Evolutionary conservation across 345 rosid species (phyloP).

Genomic region (Eutrema heterophyllum): DNA sequence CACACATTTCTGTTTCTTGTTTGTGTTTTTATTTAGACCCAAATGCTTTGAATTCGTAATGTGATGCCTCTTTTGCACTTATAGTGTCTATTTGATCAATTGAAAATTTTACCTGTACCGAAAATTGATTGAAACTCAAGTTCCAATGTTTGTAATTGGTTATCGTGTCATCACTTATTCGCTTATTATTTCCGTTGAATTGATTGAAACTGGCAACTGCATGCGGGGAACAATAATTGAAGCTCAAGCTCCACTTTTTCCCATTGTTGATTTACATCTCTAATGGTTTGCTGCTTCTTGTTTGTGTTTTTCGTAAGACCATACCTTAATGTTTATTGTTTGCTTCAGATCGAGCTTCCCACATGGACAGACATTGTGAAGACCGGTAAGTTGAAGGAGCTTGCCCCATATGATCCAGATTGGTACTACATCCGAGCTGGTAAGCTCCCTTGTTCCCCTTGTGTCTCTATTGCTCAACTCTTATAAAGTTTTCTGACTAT

Average conservation of each 20-base stretch:
- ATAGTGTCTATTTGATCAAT: background rate
- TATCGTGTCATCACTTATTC: too few species aligned
- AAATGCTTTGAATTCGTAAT: background rate
- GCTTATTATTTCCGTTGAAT: too few species aligned
- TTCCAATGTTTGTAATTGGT: background rate
- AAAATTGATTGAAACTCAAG: background rate
- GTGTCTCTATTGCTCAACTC: background rate
- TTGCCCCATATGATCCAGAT: slow-evolving; percentile 89
- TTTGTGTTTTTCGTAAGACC: background rate
- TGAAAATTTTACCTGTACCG: background rate
- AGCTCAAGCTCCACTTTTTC: background rate
- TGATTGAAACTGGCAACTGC: too few species aligned
- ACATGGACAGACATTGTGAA: slow-evolving; percentile 86
- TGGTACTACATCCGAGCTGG: slow-evolving; percentile 89
- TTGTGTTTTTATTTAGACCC: background rate
- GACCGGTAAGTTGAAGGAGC: slow-evolving; percentile 74
- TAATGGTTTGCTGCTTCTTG: background rate
- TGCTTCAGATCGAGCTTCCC: slow-evolving; percentile 76
- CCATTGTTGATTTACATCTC: background rate
- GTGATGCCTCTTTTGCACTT: background rate
- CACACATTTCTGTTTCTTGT: background rate
- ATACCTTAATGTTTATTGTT: background rate
- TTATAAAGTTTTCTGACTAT: background rate
- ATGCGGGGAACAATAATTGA: background rate
- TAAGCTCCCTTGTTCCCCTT: background rate